Evolutionary conservation across 768 basidiomycete genomes (phyloP).

Genomic region (Tephrocybe sp.): DNA sequence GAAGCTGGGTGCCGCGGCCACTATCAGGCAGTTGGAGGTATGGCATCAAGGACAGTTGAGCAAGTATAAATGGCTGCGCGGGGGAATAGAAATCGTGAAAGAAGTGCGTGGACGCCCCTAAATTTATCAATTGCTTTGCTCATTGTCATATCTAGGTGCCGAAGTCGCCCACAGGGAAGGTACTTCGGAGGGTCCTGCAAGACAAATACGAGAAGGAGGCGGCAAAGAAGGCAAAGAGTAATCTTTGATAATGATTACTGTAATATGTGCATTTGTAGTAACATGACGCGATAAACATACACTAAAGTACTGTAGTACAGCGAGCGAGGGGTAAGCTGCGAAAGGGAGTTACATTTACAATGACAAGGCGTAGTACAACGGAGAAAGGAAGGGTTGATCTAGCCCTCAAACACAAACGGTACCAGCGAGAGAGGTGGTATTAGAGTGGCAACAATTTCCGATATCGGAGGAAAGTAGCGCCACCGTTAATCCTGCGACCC

Average conservation of each 20-base stretch:
- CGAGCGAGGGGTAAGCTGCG: too few species aligned
- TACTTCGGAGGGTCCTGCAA: conserved; percentile 59
- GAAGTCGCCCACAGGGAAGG: conserved; percentile 74
- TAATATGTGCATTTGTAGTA: too few species aligned
- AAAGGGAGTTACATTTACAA: too few species aligned
- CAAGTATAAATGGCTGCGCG: conserved; percentile 75
- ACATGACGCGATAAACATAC: too few species aligned
- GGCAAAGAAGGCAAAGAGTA: conserved; percentile 28
- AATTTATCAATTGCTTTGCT: not conserved
- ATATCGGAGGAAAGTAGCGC: too few species aligned
- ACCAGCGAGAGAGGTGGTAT: too few species aligned
- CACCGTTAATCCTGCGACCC: not conserved
- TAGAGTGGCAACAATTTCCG: too few species aligned
- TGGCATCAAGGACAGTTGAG: conserved; percentile 69
- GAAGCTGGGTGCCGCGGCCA: conserved; percentile 40
- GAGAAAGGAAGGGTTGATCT: too few species aligned
- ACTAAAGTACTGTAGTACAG: too few species aligned
- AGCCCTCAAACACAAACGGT: too few species aligned
- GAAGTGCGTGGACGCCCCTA: conserved; percentile 42
- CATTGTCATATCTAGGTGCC: conserved; percentile 53
- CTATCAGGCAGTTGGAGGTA: conserved; percentile 47
- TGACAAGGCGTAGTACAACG: too few species aligned
- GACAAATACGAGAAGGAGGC: conserved; percentile 50
- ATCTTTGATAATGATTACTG: conserved; percentile 25
- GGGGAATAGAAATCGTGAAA: conserved; percentile 65